A percentile compares a stretch with the other conserved stretches of the same genome.
phyloP scores from a whole-genome alignment of 1,284 basidiomycete genomes.

The Marasmius fiardii region DNA sequence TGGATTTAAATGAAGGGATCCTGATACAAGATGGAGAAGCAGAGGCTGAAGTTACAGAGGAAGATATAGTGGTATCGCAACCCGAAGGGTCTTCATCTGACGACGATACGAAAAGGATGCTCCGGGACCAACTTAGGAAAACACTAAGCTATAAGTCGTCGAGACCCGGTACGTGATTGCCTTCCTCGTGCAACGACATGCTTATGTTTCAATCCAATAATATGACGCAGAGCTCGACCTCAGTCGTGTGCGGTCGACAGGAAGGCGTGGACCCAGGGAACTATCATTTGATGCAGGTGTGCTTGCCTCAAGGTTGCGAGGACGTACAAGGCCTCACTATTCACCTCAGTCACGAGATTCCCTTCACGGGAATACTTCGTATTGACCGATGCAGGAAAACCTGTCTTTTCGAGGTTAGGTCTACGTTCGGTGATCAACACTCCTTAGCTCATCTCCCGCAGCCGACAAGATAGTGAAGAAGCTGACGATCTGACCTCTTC shows the following conservation, averaged over 20 bases:
- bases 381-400: constrained; percentile 93
- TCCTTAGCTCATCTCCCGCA: constrained; percentile 21
- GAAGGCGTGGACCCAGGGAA: constrained; percentile 2
- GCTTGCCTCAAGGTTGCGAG: constrained; percentile 11
- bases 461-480: constrained; percentile 49
- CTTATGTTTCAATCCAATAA: neutral
- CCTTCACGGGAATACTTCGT: constrained; percentile 84
- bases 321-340: constrained; percentile 5
- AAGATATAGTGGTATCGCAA: constrained; percentile 41
- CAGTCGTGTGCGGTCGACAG: neutral
- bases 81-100: constrained; percentile 37
- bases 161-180: constrained; percentile 28
- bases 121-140: constrained; percentile 67
- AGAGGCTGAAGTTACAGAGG: constrained; percentile 48
- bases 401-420: constrained; percentile 79
- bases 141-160: constrained; percentile 47
- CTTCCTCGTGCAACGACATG: neutral
- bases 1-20: constrained; percentile 62
- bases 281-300: constrained; percentile 10
- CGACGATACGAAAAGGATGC: constrained; percentile 57
- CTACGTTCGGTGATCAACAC: neutral
- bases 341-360: constrained; percentile 40
- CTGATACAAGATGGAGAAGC: constrained; percentile 62
- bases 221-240: neutral
- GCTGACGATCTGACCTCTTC: constrained; percentile 71